Percentiles rank a stretch among this genome's conserved stretches.
phyloP scores from a whole-genome alignment of 2,329 filamentous ascomycete genomes.

The Pseudopyrenochaeta lycopersici region DNA sequence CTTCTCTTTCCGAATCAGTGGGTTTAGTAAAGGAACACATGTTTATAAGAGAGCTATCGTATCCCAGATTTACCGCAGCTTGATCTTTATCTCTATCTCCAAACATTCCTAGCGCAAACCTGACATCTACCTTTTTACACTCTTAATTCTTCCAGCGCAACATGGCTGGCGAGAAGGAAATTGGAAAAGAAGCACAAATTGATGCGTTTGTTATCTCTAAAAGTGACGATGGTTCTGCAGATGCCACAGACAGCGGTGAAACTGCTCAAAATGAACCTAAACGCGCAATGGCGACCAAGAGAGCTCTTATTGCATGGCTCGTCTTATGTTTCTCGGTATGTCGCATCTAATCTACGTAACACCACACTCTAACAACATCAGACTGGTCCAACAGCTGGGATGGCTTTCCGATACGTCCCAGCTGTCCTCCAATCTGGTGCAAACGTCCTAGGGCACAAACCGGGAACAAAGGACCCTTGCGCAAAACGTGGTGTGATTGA shows the following conservation, averaged over 20 bases:
- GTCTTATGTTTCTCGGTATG: conserved; percentile 23
- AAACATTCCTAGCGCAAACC: too few species aligned
- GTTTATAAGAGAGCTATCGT: too few species aligned
- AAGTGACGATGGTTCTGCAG: too few species aligned
- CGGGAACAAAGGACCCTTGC: conserved; percentile 6
- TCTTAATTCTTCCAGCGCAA: too few species aligned
- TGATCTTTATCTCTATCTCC: too few species aligned
- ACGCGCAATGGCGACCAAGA: conserved; percentile 10
- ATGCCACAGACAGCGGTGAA: background rate
- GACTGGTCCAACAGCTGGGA: conserved; percentile 8
- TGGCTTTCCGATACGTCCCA: conserved; percentile 10
- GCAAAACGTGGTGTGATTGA: conserved; percentile 19
- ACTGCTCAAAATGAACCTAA: background rate
- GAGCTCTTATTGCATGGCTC: conserved; percentile 19
- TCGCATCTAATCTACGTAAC: background rate
- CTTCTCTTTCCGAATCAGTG: too few species aligned
- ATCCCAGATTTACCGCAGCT: too few species aligned
- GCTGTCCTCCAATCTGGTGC: conserved; percentile 6
- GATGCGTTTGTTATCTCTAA: too few species aligned
- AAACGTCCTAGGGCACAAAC: conserved; percentile 8
- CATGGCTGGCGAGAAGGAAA: too few species aligned
- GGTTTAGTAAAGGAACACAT: too few species aligned
- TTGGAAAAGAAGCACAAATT: too few species aligned
- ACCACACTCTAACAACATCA: background rate
- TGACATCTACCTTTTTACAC: too few species aligned